Evolutionary conservation across 2,329 filamentous ascomycete genomes (phyloP).

Genomic region (Phyllosticta citriasiana): DNA sequence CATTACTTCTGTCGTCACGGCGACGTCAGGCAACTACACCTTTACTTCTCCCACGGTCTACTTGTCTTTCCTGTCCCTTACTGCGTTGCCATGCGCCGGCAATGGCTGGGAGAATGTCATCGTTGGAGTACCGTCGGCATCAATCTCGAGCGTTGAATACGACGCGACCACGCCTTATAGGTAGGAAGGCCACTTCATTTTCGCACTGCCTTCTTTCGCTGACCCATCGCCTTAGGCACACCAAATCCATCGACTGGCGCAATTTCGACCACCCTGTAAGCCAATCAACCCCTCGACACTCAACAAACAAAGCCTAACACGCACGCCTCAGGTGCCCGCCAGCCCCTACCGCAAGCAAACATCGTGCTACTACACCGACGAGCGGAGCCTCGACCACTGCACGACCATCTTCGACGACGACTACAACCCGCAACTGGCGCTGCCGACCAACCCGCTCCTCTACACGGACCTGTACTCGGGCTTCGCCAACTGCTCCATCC

Average conservation of each 20-base stretch:
- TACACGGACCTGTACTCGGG: conserved; percentile 1
- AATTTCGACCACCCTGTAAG: conserved; percentile 3
- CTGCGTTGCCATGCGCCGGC: background rate
- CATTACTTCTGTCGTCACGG: background rate
- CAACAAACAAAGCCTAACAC: background rate
- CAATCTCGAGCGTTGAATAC: background rate
- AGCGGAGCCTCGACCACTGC: background rate
- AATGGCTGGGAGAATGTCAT: background rate
- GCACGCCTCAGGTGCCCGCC: background rate
- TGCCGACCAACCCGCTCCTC: conserved; percentile 1
- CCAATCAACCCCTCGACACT: background rate
- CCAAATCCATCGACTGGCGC: background rate
- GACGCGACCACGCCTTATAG: background rate
- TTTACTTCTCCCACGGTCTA: conserved; percentile 5
- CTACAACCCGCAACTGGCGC: conserved; percentile 4
- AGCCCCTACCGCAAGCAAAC: background rate
- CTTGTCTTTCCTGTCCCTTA: background rate
- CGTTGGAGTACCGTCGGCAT: background rate
- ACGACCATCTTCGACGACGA: conserved; percentile 3
- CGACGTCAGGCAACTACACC: background rate
- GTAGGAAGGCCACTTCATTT: background rate
- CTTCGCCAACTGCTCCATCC: conserved; percentile 1
- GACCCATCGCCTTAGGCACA: background rate
- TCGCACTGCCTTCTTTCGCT: background rate
- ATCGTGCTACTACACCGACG: background rate